Base-by-base conservation (phyloP, 2,329 filamentous ascomycete species). In the Ceratocystis albifundus region DNA sequence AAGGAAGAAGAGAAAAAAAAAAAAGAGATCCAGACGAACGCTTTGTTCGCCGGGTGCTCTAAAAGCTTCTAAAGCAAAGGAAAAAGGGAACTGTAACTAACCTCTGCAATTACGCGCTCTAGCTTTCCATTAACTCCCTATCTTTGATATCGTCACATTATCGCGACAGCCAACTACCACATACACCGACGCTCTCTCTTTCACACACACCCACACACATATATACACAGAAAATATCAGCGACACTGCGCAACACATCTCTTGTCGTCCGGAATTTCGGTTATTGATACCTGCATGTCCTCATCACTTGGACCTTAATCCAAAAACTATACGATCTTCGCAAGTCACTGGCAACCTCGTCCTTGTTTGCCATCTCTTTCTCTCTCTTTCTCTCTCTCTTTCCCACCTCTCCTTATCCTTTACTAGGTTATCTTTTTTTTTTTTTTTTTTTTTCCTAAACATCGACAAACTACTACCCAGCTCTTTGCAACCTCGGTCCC, bases 81-180 rank as follows among this genome's bases (percentile, higher is more conserved):
- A 28, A 30, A 59, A 32, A 32, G 32, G 53, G 53, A 59, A 59
- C 32, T 59, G 53, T 59, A 59, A 59, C 53, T 30, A 32, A 25
- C 25, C 32, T 17, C 20, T 59, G 12, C 32, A 4, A 30, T 59
- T 59, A n/a, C 28, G 53, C 53, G 53, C 53, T n/a, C 32, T 59
- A 59, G 53, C 30, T 32, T 59, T 30, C 32, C 53, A 25, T 17
- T 15, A n/a, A 59, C 32, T 59, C 36, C 28, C 53, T 59, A 17
- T 25, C 53, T 59, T 59, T 59, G 53, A 36, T 59, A 59, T 59
- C 53, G 32, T n/a, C 53, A 59, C 53, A 57, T n/a, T 28, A 59
- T 59, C 25, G 53, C 53, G 53, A 59, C 25, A 32, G 32, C 32
- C 32, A 36, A 36, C 10, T 36, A 3, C 32, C 32, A 12, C 4